Evolutionary conservation across 805 yeast genomes (phyloP), one percentile per base, ranked within the genome.

Genomic region (Kodamaea sagamina): DNA sequence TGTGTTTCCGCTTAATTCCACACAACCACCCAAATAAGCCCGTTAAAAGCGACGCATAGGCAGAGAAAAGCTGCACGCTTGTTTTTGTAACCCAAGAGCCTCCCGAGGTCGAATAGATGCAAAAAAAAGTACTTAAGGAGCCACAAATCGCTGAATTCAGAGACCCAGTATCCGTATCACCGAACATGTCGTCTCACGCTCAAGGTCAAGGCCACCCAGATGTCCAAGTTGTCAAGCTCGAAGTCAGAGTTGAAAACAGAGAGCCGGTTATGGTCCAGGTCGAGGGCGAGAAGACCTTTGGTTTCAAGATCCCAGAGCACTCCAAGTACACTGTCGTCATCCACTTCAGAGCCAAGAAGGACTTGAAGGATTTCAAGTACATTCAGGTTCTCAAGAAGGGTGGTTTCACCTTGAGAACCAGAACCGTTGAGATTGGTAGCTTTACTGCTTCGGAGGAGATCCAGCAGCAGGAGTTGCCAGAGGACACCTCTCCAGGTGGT

Each of bases 401-500:
- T 28, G 71, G 72, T 34, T 47, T 69, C 37, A 55, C 63, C 16
- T 54, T 68, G 34, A 65, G 61, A 43, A 47, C 52, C 17, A 59
- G 62, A 19, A 63, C 58, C 10, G 42, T 54, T 37, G 59, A 55
- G 9, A 47, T 69, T 31, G 75, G 74, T 6, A 58, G 54, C 27
- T 49, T 42, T 44, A 66, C 54, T 41, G 67, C 72, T 15, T 52
- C 61, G 7, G 72, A 67, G 1, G 67, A 66, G 42, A 51, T 57
- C 1, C 61, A 66, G 49, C n/a, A 50, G 13, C 57, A 58, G 39
- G 50, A 53, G 5, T 66, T 65, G 47, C 63, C 59, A 7, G 59
- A 57, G 41, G 73, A 69, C 45, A 52, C 53, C 5, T 62, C 73
- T 28, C 75, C 75, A 6, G 59, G 62, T 44, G 74, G 75, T 15